Percentiles rank a stretch among this genome's conserved stretches.
phyloP scores from a whole-genome alignment of 768 basidiomycete genomes.

The Exidia glandulosa region DNA sequence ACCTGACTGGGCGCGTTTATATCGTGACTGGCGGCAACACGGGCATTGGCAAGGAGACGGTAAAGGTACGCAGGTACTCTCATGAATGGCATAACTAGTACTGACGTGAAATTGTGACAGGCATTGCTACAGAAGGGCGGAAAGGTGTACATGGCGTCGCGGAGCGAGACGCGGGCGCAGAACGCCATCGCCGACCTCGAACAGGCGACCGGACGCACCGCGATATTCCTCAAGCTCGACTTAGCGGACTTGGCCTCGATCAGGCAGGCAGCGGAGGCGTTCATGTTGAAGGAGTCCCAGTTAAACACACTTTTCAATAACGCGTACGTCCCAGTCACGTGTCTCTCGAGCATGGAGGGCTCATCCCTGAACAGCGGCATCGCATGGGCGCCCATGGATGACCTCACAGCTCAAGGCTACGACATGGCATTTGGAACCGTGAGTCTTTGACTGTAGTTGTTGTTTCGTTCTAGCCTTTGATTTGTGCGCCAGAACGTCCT shows the following conservation, averaged over 20 bases:
- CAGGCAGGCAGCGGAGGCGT: constrained; percentile 15
- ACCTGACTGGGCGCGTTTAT: constrained; percentile 10
- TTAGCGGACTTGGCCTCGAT: constrained; percentile 22
- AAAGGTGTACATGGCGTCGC: constrained; percentile 10
- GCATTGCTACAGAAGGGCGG: constrained; percentile 47
- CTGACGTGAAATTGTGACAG: too few species aligned
- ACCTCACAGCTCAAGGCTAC: constrained; percentile 12
- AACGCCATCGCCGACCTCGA: constrained; percentile 12
- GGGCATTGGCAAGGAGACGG: constrained; percentile 10
- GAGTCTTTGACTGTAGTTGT: constrained; percentile 29
- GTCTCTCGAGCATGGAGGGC: not conserved
- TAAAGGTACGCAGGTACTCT: constrained; percentile 4
- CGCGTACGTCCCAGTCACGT: constrained; percentile 24
- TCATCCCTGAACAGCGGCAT: constrained; percentile 9
- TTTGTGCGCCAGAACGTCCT: constrained; percentile 4
- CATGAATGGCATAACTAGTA: too few species aligned
- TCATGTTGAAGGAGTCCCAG: constrained; percentile 28
- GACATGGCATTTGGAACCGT: constrained; percentile 24
- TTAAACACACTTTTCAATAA: constrained; percentile 42
- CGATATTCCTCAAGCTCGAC: constrained; percentile 21
- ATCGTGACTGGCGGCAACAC: constrained; percentile 13
- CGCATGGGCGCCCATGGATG: constrained; percentile 10
- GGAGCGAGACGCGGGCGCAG: constrained; percentile 1
- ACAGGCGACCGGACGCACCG: constrained; percentile 11
- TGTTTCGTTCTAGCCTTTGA: not conserved